Evolutionary conservation across 2,329 filamentous ascomycete species (phyloP).

Genomic region (Sclerotinia minor): DNA sequence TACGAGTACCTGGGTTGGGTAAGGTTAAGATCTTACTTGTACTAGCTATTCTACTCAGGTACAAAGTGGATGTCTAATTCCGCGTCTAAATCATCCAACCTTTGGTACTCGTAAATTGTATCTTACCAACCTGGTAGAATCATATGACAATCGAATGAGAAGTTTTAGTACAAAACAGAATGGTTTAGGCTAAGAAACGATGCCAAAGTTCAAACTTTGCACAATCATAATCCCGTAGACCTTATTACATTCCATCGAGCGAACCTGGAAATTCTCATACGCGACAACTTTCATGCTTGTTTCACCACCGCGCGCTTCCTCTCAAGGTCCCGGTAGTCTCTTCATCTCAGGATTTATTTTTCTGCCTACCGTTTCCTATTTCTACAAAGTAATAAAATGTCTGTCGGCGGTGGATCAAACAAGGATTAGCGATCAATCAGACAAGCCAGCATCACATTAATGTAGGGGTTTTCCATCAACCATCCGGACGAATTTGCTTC

Average conservation of each 20-base stretch:
- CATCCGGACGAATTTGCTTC: constrained; percentile 1
- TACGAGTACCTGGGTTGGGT: too few relatives aligned
- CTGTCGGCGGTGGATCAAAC: constrained; percentile 19
- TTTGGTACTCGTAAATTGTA: not conserved
- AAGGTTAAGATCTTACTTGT: too few relatives aligned
- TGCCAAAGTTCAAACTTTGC: constrained; percentile 3
- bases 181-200: not conserved
- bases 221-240: constrained; percentile 6
- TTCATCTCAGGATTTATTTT: not conserved
- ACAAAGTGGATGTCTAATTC: constrained; percentile 15
- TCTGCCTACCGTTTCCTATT: not conserved
- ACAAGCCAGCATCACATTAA: not conserved
- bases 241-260: constrained; percentile 20
- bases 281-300: constrained; percentile 14
- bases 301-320: constrained; percentile 16
- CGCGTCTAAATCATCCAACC: constrained; percentile 10
- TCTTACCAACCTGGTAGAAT: not conserved
- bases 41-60: not conserved
- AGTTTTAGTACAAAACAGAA: constrained; percentile 4
- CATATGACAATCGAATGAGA: not conserved
- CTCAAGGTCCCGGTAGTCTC: not conserved
- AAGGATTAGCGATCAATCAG: constrained; percentile 14
- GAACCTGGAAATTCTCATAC: constrained; percentile 13
- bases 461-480: constrained; percentile 1
- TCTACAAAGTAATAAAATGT: not conserved